Evolutionary conservation across 306 rosid genomes (phyloP), one percentile per base, ranked within the genome.

Genomic region (Inga leiocalycina): DNA sequence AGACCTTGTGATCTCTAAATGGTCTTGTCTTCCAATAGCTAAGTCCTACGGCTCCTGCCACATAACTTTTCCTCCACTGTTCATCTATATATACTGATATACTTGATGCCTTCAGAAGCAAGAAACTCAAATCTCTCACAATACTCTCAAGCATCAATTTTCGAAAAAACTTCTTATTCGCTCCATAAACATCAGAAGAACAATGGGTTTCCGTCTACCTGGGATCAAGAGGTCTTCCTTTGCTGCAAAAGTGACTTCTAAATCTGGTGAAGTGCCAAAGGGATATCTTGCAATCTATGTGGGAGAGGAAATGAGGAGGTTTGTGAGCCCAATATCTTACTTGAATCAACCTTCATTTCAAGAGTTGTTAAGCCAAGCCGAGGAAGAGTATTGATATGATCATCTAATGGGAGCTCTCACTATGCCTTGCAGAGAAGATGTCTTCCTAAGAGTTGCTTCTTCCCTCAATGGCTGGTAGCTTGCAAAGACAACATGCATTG

Each of bases 171-270:
- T 27, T 27, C 49, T 8, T 45, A 45, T 9, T 45, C 13, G 8
- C 49, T 45, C 2, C 49, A 8, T 71, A 20, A 64, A 48, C 17
- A 48, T 48, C 11, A 48, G 54, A 48, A 48, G 54, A 45, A 15
- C 17, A 37, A 34, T 67, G 72, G 46, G 79, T 75, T 61, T 87
- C 62, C 88, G 61, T 51, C 84, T 87, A 61, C 84, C 85, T 27
- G 79, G 78, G 67, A 78, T 80, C 20, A 78, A 56, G 65, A 49
- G 79, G 30, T 74, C 88, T 71, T 71, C 85, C 35, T 85, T 74
- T 54, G 24, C 24, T 51, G 45, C 82, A 82, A 34, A 51, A 41
- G 51, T 51, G n/a, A 13, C 81, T 49, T 51, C 56, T 44, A 44
- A 44, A 44, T 44, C 2, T 44, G 48, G 10, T 44, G 48, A 44